These are phyloP conservation scores for Perilla frutescens DNA, from an alignment of 257 asterid genomes.

Conservation along the genomic window DNA sequence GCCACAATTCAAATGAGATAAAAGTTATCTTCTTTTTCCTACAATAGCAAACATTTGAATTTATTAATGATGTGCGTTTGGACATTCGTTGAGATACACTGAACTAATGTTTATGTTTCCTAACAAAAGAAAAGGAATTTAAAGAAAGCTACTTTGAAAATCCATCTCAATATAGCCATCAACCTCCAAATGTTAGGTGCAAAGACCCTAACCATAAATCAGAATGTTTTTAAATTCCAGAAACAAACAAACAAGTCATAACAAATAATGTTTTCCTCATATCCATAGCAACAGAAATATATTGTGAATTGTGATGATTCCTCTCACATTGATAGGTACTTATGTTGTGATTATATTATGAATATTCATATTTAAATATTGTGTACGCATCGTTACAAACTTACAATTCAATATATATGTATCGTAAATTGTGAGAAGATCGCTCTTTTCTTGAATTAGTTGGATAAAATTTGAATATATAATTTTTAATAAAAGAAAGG, in stretches of 20 bases:
- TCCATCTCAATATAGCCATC: constrained; percentile 33
- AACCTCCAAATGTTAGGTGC: constrained; percentile 42
- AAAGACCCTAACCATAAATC: constrained; percentile 30
- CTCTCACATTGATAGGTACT: too few relatives aligned
- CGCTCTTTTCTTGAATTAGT: not conserved
- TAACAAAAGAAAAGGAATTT: constrained; percentile 38
- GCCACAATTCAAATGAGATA: constrained; percentile 12
- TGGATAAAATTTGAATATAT: not conserved
- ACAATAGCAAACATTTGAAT: constrained; percentile 6
- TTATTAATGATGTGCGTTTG: constrained; percentile 27
- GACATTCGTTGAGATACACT: constrained; percentile 38
- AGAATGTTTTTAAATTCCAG: constrained; percentile 42
- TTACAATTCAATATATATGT: too few relatives aligned
- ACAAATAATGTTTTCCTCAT: constrained; percentile 35
- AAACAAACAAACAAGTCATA: constrained; percentile 44
- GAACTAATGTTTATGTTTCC: constrained; percentile 38
- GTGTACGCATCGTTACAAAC: not conserved
- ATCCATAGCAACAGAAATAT: not conserved
- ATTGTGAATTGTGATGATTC: constrained; percentile 16
- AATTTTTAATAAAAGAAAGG: not conserved
- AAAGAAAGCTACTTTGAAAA: constrained; percentile 50
- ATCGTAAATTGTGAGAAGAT: not conserved
- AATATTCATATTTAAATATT: not conserved
- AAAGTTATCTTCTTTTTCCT: constrained; percentile 21
- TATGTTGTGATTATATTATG: not conserved